phyloP scores from a whole-genome alignment of 2,329 filamentous ascomycete genomes.

The Blumeria hordei region DNA sequence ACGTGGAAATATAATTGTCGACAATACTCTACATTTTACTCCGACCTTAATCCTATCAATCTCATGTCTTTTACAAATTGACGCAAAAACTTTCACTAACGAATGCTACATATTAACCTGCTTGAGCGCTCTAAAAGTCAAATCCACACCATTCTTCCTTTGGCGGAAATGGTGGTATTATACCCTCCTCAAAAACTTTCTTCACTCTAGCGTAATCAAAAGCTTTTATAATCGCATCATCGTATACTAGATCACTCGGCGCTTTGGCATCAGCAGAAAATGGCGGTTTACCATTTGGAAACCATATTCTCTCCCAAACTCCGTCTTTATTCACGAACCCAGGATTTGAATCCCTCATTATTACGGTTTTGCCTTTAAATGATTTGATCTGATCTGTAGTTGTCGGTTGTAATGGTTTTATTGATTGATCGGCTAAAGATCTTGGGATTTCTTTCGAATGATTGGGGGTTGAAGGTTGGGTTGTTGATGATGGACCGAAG shows the following conservation, averaged over 20 bases:
- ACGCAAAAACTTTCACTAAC: too few relatives aligned
- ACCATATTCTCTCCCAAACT: slow-evolving; percentile 42
- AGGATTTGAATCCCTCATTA: slow-evolving; percentile 28
- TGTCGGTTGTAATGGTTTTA: too few relatives aligned
- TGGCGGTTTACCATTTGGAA: slow-evolving; percentile 41
- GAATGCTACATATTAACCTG: too few relatives aligned
- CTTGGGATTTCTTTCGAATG: too few relatives aligned
- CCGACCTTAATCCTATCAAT: too few relatives aligned
- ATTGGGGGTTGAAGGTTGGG: neutral
- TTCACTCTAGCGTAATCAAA: slow-evolving; percentile 41
- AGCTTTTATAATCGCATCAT: slow-evolving; percentile 31
- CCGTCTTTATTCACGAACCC: slow-evolving; percentile 27
- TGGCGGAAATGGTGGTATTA: slow-evolving; percentile 58
- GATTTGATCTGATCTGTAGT: slow-evolving; percentile 16
- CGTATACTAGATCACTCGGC: slow-evolving; percentile 26
- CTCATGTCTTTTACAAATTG: too few relatives aligned
- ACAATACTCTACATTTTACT: too few relatives aligned
- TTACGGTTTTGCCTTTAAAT: slow-evolving; percentile 40
- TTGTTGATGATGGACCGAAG: slow-evolving; percentile 7
- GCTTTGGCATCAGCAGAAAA: slow-evolving; percentile 40
- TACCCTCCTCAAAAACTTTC: slow-evolving; percentile 42
- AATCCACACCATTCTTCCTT: slow-evolving; percentile 51
- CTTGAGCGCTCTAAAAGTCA: slow-evolving; percentile 30
- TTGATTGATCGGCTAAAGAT: too few relatives aligned
- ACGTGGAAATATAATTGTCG: too few relatives aligned